Percentiles rank a stretch among this genome's conserved stretches.
These are phyloP conservation scores for Phaeophleospora eucalypticola DNA, from an alignment of 2,329 filamentous ascomycete genomes.

Conservation along the genomic window DNA sequence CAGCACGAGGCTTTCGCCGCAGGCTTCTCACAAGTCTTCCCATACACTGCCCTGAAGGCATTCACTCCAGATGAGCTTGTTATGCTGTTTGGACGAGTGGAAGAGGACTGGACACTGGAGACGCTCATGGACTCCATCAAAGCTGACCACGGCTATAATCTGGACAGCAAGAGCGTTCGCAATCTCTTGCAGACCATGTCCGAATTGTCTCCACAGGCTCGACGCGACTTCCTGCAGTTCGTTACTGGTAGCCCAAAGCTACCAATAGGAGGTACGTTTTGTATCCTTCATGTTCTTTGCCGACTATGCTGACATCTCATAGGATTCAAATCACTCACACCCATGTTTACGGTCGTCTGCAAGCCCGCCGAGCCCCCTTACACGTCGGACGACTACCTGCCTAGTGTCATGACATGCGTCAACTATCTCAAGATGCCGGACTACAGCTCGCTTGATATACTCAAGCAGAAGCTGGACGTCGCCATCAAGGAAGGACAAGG, in stretches of 20 bases:
- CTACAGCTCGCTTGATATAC: constrained; percentile 73
- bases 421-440: constrained; percentile 98
- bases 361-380: constrained; percentile 96
- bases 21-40: constrained; percentile 94
- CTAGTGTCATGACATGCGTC: constrained; percentile 99
- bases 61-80: constrained; percentile 96
- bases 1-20: constrained; percentile 88
- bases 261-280: constrained; percentile 82
- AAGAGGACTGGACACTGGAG: constrained; percentile 97
- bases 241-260: constrained; percentile 97
- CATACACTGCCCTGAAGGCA: constrained; percentile 83
- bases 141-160: constrained; percentile 96
- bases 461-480: constrained; percentile 73
- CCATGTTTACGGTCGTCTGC: constrained; percentile 98
- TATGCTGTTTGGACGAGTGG: constrained; percentile 84
- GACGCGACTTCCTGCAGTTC: constrained; percentile 94
- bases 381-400: constrained; percentile 94
- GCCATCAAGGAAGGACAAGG: constrained; percentile 95
- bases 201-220: constrained; percentile 67
- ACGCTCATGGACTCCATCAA: constrained; percentile 98
- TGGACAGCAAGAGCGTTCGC: constrained; percentile 93
- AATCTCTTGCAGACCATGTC: constrained; percentile 95
- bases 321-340: constrained; percentile 96
- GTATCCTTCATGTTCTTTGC: constrained; percentile 7
- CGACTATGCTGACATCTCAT: constrained; percentile 16